Percentiles rank a stretch among this genome's conserved stretches.
These are phyloP conservation scores for Colletotrichum eremochloae DNA, from an alignment of 2,329 filamentous ascomycete species.

Conservation along the genomic window DNA sequence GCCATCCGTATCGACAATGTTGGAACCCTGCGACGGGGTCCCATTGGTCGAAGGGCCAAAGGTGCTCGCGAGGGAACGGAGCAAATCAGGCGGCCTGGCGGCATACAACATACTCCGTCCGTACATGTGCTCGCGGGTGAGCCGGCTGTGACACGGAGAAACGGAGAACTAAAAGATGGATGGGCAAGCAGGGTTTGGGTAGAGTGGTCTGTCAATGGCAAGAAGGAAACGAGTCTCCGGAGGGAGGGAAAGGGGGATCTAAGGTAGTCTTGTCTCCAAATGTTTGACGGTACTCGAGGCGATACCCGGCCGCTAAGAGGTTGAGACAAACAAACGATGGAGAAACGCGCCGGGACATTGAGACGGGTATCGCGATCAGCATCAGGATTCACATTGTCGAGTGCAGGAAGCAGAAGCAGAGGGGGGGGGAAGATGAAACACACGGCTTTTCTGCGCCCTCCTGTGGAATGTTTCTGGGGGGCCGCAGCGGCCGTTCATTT, in stretches of 20 bases:
- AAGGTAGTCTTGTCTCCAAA: not conserved
- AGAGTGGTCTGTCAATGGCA: not conserved
- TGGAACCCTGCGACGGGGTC: not conserved
- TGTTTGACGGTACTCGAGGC: not conserved
- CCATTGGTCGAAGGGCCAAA: not conserved
- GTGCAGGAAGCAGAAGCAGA: not conserved
- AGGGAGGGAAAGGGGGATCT: not conserved
- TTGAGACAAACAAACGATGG: not conserved
- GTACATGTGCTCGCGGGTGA: not conserved
- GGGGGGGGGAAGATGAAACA: slow-evolving; percentile 21
- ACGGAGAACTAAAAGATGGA: not conserved
- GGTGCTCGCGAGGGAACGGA: not conserved
- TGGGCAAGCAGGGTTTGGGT: not conserved
- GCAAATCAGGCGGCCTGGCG: not conserved
- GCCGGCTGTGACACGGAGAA: not conserved
- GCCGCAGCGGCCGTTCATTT: slow-evolving; percentile 22
- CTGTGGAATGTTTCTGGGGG: slow-evolving; percentile 32
- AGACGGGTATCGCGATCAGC: not conserved
- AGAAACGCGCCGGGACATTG: not conserved
- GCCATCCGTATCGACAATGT: not conserved
- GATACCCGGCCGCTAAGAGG: not conserved
- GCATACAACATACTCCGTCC: not conserved
- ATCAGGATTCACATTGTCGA: not conserved
- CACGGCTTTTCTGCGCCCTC: slow-evolving; percentile 21
- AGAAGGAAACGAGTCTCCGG: not conserved